These are phyloP conservation scores for Trichoderma asperelloides DNA, from an alignment of 495 filamentous ascomycete genomes.

Conservation along the genomic window DNA sequence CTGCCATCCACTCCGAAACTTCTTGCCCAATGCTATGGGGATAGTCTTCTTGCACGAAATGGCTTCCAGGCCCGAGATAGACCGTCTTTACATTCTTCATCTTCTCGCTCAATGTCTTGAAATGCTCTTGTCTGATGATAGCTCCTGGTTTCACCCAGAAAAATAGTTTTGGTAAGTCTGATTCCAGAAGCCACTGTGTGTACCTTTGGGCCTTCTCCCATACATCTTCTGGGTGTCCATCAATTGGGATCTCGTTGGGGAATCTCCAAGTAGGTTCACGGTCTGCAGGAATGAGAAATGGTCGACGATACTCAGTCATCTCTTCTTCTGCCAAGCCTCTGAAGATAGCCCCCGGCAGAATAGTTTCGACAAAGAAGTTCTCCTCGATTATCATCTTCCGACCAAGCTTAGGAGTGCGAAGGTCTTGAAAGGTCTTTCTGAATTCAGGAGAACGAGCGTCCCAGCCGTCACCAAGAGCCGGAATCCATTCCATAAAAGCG, in stretches of 20 bases:
- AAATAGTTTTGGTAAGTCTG: background rate
- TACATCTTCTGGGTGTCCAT: background rate
- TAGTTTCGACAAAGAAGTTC: background rate
- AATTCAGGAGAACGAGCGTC: background rate
- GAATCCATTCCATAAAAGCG: background rate
- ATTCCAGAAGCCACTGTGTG: background rate
- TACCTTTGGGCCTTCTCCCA: background rate
- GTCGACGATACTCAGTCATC: background rate
- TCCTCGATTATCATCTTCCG: background rate
- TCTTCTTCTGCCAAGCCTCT: background rate
- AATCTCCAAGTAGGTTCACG: background rate
- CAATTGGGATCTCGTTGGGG: background rate
- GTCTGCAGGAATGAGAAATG: background rate
- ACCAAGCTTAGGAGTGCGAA: background rate
- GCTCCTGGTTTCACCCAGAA: background rate
- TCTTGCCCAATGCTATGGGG: background rate
- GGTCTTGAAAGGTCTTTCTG: background rate
- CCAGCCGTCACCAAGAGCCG: background rate
- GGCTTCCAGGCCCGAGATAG: background rate
- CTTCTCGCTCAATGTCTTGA: background rate
- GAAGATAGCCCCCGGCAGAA: background rate
- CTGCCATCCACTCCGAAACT: background rate
- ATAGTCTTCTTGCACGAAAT: background rate
- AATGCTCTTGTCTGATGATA: background rate
- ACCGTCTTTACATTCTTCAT: slow-evolving; percentile 2